Conservation (phyloP, 2,329 filamentous ascomycete genomes). For the Verticillium isaacii region DNA sequence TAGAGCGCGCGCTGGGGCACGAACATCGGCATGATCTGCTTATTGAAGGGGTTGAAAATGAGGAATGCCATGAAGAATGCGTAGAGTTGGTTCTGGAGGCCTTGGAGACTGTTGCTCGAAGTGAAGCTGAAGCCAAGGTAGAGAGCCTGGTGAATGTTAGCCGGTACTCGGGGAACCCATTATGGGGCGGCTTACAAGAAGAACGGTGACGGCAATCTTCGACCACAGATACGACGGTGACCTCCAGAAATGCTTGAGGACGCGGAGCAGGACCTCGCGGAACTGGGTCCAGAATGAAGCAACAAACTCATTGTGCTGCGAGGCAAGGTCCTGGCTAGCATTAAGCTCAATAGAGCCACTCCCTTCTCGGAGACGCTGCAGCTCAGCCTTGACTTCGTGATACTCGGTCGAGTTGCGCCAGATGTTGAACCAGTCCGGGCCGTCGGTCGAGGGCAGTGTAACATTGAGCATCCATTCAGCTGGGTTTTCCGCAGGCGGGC, state of each 20-base stretch:
- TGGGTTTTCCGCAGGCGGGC: conserved; percentile 53
- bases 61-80: conserved; percentile 64
- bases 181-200: conserved; percentile 13
- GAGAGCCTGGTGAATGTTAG: conserved; percentile 31
- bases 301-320: conserved; percentile 58
- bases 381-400: conserved; percentile 20
- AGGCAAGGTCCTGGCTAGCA: not conserved
- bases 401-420: conserved; percentile 27
- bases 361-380: conserved; percentile 26
- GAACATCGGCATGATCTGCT: conserved; percentile 68
- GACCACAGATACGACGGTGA: conserved; percentile 68
- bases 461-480: conserved; percentile 62
- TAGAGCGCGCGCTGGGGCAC: conserved; percentile 62
- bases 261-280: conserved; percentile 52
- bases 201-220: conserved; percentile 50
- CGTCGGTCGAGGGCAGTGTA: conserved; percentile 19
- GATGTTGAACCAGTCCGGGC: conserved; percentile 27
- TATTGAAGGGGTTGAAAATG: conserved; percentile 59
- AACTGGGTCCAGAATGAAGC: conserved; percentile 62
- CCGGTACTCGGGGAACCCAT: not conserved
- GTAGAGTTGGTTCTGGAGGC: conserved; percentile 65
- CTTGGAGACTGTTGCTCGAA: conserved; percentile 52
- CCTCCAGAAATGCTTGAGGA: conserved; percentile 71
- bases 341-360: conserved; percentile 16
- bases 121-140: conserved; percentile 66